phyloP scores from a whole-genome alignment of 768 basidiomycete genomes.

The Lyophyllum atratum region DNA sequence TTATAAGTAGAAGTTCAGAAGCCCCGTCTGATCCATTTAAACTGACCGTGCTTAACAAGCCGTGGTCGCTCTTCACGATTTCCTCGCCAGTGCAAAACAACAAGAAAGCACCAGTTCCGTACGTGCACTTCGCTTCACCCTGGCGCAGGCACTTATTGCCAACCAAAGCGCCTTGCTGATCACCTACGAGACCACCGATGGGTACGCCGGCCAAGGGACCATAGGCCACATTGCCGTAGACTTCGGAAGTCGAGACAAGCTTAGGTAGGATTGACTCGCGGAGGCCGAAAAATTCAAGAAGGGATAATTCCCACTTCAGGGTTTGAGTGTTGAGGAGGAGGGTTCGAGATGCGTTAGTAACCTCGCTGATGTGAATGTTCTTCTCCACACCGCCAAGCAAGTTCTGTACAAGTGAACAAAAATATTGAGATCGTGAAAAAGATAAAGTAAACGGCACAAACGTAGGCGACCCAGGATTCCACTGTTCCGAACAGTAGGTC shows the following conservation, averaged over 20 bases:
- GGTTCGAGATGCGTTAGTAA: slow-evolving; percentile 96
- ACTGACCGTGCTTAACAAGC: slow-evolving; percentile 83
- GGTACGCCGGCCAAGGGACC: slow-evolving; percentile 75
- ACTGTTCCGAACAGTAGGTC: slow-evolving; percentile 92
- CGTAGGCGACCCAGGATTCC: slow-evolving; percentile 95
- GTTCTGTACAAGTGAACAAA: slow-evolving; percentile 48
- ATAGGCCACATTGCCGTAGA: slow-evolving; percentile 77
- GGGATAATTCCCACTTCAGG: slow-evolving; percentile 79
- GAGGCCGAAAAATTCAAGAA: slow-evolving; percentile 87
- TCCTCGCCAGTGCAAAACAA: slow-evolving; percentile 92
- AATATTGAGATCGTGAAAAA: slow-evolving; percentile 10
- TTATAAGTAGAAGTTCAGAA: not conserved
- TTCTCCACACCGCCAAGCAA: slow-evolving; percentile 74
- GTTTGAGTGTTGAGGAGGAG: slow-evolving; percentile 84
- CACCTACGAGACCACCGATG: slow-evolving; percentile 94
- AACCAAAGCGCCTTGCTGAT: slow-evolving; percentile 95
- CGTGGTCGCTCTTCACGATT: slow-evolving; percentile 83
- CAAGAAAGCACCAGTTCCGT: slow-evolving; percentile 96
- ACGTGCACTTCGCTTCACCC: slow-evolving; percentile 98
- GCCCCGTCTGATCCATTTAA: not conserved
- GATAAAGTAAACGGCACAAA: slow-evolving; percentile 31
- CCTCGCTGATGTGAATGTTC: slow-evolving; percentile 85
- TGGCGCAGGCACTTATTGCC: slow-evolving; percentile 93
- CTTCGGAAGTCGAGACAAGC: slow-evolving; percentile 89
- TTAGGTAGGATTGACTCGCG: slow-evolving; percentile 77